These are phyloP conservation scores for Aegilops speltoides DNA, from an alignment of 176 grass and related monocot species.

Conservation along the genomic window DNA sequence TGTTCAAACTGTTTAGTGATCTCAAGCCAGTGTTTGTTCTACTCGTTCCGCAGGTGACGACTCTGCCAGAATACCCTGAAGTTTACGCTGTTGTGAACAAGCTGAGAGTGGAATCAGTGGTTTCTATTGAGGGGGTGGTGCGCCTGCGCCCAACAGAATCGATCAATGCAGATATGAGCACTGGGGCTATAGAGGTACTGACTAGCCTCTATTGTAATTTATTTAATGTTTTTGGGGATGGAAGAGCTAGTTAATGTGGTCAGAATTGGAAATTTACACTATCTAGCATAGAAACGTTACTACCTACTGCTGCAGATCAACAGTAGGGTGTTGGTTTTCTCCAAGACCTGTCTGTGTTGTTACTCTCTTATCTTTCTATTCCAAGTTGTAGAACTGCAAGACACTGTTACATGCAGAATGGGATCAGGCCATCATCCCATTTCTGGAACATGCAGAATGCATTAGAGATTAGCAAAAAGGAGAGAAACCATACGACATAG, in stretches of 20 bases:
- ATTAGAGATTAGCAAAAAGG: neutral
- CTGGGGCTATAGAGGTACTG: conserved; percentile 83
- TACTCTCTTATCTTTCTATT: neutral
- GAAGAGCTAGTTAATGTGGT: neutral
- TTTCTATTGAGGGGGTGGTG: conserved; percentile 75
- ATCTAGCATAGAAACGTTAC: neutral
- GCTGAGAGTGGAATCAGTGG: conserved; percentile 87
- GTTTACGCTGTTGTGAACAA: conserved; percentile 69
- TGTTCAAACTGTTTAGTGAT: conserved; percentile 6
- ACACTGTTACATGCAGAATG: neutral
- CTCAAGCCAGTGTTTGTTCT: neutral
- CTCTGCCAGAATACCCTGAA: conserved; percentile 69
- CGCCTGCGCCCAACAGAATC: conserved; percentile 54
- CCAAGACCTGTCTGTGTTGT: neutral
- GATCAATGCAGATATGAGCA: conserved; percentile 90
- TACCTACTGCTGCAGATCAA: too few relatives aligned
- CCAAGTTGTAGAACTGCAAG: neutral
- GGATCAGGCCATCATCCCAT: neutral
- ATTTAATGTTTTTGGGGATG: neutral
- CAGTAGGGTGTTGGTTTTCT: neutral
- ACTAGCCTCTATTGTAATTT: neutral
- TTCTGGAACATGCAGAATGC: neutral
- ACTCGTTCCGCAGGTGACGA: conserved; percentile 57
- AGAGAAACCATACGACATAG: neutral
- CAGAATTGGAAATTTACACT: neutral